Evolutionary conservation across 139 green algal genomes (phyloP).

Genomic region (Diplosphaera chodatii): DNA sequence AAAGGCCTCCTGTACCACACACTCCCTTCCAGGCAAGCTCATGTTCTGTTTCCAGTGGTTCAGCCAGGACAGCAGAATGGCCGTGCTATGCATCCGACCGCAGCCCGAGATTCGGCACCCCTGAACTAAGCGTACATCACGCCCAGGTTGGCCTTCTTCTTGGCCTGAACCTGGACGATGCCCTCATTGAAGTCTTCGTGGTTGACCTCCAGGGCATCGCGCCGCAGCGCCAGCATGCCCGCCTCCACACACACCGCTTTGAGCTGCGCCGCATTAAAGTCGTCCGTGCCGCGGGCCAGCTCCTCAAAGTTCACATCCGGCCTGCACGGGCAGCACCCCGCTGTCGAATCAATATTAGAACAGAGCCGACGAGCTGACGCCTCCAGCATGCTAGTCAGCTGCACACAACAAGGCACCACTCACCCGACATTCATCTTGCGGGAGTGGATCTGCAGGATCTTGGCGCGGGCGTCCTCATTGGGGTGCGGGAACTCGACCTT

Average conservation of each 20-base stretch:
- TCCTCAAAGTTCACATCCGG: constrained; percentile 98
- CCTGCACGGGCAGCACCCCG: too few relatives aligned
- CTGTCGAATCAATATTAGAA: too few relatives aligned
- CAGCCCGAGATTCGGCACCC: too few relatives aligned
- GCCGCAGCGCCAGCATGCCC: constrained; percentile 94
- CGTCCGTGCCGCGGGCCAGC: constrained; percentile 90
- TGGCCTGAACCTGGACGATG: constrained; percentile 95
- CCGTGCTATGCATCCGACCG: too few relatives aligned
- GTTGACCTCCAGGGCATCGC: constrained; percentile 86
- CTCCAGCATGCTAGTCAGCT: too few relatives aligned
- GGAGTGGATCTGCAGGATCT: constrained; percentile 88
- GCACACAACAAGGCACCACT: too few relatives aligned
- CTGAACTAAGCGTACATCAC: not conserved
- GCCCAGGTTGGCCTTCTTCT: constrained; percentile 95
- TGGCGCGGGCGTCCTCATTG: constrained; percentile 91
- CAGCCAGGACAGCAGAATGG: too few relatives aligned
- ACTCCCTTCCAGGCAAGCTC: too few relatives aligned
- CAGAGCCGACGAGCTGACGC: too few relatives aligned
- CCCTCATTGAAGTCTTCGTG: constrained; percentile 99
- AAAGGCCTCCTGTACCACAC: too few relatives aligned
- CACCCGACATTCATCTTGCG: constrained; percentile 77
- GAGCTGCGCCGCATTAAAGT: constrained; percentile 98
- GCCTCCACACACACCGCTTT: constrained; percentile 97
- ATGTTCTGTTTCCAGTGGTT: too few relatives aligned
- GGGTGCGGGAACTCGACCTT: constrained; percentile 99